Evolutionary conservation across 129 eudicot species (phyloP).

Genomic region (Tagetes erecta): DNA sequence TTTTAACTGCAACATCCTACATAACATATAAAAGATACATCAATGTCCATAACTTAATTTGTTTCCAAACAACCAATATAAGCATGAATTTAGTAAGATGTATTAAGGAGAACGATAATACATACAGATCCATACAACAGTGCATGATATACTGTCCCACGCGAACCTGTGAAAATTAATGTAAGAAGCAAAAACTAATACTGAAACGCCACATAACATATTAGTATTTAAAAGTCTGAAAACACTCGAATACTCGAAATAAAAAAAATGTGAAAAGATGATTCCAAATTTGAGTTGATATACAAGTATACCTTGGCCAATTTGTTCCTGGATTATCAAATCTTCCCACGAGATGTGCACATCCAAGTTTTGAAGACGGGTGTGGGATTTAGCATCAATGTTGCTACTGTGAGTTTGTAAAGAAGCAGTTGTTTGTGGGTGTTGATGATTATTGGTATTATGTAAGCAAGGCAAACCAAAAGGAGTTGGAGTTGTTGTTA

Average conservation of each 20-base stretch:
- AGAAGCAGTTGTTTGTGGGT: too few relatives aligned
- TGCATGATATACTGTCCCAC: conserved; percentile 70
- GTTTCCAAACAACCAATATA: too few relatives aligned
- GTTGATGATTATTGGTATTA: too few relatives aligned
- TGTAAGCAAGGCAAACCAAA: too few relatives aligned
- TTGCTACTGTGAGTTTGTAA: conserved; percentile 34
- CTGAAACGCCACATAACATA: background rate
- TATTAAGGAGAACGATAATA: conserved; percentile 34
- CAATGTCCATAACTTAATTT: too few relatives aligned
- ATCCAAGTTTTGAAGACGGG: conserved; percentile 56
- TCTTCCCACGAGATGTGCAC: conserved; percentile 84
- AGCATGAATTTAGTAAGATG: background rate
- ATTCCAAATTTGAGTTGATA: background rate
- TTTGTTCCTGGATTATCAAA: conserved; percentile 68
- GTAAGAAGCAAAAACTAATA: conserved; percentile 37
- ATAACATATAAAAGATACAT: conserved; percentile 22
- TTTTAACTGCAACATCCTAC: conserved; percentile 93
- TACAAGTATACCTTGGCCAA: conserved; percentile 64
- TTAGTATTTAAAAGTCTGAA: background rate
- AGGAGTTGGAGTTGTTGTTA: too few relatives aligned
- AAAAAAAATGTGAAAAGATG: too few relatives aligned
- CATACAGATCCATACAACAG: conserved; percentile 89
- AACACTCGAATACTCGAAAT: background rate
- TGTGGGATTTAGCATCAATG: conserved; percentile 45
- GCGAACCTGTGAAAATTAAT: conserved; percentile 63